Base-by-base conservation (phyloP, 2,329 filamentous ascomycete species). In the Apiospora arundinis region DNA sequence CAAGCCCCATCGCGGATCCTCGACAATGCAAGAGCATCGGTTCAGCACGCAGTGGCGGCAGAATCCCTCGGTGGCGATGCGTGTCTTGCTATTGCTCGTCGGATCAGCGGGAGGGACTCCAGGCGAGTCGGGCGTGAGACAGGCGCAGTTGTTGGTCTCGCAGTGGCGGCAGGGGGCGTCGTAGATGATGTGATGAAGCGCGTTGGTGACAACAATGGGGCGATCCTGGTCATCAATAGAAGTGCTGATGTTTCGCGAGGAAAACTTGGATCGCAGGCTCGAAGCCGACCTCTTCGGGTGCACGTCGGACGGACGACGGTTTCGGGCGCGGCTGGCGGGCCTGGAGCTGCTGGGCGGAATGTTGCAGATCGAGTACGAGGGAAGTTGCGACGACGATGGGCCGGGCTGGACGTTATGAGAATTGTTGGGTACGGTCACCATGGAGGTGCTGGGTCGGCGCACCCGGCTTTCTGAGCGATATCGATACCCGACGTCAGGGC, bases 1-100 rank as follows among this genome's bases (percentile, higher is more conserved):
- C 37, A 49, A 45, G 28, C 70, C 70, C 70, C 70, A 70, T n/a
- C 48, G 37, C 21, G 65, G 37, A 25, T 70, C 70, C 1, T 40
- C 7, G 25, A 21, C 16, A 16, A 70, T 25, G 48, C 70, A 70
- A 23, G 28, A 32, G 70, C 70, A 70, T 32, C 52, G 44, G 46
- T 68, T 70, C 45, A 56, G 28, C 46, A 70, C 70, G 46, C 70
- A 70, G 70, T 70, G 70, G 42, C 65, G 63, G 40, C 70, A 70
- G 70, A 70, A 70, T 14, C 70, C 70, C 65, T 70, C 70, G 14
- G 70, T 70, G 42, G 25, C 56, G 63, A 70, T 70, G 60, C 25
- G n/a, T 12, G n/a, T 5, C 8, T 28, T n/a, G 44, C 6, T 28
- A 16, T 32, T 25, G 23, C 42, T 45, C 8, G 28, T 8, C 21